Conservation (phyloP, 1,284 basidiomycete genomes). For the Inonotus obliquus region DNA sequence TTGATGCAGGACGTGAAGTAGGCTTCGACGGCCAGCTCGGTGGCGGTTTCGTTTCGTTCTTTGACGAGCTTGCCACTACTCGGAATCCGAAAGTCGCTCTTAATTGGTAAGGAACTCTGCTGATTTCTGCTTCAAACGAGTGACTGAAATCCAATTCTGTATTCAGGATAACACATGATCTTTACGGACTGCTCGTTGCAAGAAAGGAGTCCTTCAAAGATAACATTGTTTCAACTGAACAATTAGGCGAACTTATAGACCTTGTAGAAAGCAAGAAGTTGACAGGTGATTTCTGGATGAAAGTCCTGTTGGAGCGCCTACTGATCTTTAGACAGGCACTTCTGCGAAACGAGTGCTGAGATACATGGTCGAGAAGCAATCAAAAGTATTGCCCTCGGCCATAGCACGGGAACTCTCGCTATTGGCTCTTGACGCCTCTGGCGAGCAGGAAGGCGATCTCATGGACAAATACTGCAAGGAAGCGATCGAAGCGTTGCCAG, state of each 20-base stretch:
- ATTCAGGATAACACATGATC: conserved; percentile 80
- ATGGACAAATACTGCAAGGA: conserved; percentile 53
- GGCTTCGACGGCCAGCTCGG: conserved; percentile 54
- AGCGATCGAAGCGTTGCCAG: conserved; percentile 64
- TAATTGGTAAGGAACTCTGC: conserved; percentile 73
- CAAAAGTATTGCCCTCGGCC: conserved; percentile 33
- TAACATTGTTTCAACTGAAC: conserved; percentile 53
- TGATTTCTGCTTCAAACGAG: not conserved
- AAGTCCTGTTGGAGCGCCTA: conserved; percentile 1
- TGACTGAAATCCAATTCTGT: not conserved
- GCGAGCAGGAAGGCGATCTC: conserved; percentile 29
- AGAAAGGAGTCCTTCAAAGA: conserved; percentile 56
- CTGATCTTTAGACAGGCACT: conserved; percentile 42
- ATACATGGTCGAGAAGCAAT: conserved; percentile 50
- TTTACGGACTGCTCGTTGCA: conserved; percentile 71
- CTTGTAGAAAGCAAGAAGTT: conserved; percentile 64
- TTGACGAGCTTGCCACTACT: conserved; percentile 58
- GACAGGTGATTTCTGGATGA: conserved; percentile 48
- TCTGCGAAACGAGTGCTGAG: conserved; percentile 68
- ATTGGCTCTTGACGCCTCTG: conserved; percentile 31
- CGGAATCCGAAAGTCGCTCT: conserved; percentile 68
- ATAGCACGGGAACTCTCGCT: conserved; percentile 51
- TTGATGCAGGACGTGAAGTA: conserved; percentile 63
- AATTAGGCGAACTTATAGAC: conserved; percentile 77
- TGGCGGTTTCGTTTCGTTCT: conserved; percentile 62